Percentiles rank a stretch among this genome's conserved stretches.
Conservation (phyloP, 306 rosid genomes). For the Potentilla sterilis region DNA sequence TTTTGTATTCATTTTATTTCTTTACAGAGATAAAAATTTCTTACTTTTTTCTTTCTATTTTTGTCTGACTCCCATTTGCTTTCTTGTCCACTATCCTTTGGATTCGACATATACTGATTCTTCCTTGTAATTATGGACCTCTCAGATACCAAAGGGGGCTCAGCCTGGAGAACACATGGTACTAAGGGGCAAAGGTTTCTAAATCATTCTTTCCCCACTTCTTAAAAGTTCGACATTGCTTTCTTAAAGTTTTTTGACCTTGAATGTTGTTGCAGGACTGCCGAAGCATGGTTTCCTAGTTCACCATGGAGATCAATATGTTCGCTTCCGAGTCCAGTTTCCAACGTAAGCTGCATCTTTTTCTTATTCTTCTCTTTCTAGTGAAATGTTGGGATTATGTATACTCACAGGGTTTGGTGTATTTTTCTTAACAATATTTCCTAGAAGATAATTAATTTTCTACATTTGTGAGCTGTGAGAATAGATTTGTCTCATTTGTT, state of each 20-base stretch:
- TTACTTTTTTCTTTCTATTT: constrained; percentile 3
- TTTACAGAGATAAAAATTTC: not conserved
- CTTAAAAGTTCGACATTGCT: constrained; percentile 19
- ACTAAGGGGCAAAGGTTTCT: constrained; percentile 82
- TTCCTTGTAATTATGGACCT: constrained; percentile 33
- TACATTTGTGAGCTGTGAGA: constrained; percentile 11
- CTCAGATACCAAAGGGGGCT: constrained; percentile 89
- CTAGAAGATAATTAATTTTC: not conserved
- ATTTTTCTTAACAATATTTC: not conserved
- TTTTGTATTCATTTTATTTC: constrained; percentile 16
- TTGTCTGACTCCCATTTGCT: not conserved
- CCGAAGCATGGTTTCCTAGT: constrained; percentile 68
- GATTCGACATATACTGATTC: constrained; percentile 7
- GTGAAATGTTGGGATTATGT: not conserved
- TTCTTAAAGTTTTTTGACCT: not conserved
- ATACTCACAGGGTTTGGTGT: not conserved
- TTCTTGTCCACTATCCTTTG: not conserved
- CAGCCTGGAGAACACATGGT: constrained; percentile 82
- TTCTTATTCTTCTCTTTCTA: not conserved
- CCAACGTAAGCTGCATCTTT: constrained; percentile 53
- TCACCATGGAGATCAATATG: constrained; percentile 83
- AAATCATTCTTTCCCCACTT: constrained; percentile 15
- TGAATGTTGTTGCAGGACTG: constrained; percentile 48
- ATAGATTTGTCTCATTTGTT: constrained; percentile 29
- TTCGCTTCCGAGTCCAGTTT: constrained; percentile 69